Evolutionary conservation across 2,329 filamentous ascomycete species (phyloP).

Genomic region (Huntiella moniliformis): DNA sequence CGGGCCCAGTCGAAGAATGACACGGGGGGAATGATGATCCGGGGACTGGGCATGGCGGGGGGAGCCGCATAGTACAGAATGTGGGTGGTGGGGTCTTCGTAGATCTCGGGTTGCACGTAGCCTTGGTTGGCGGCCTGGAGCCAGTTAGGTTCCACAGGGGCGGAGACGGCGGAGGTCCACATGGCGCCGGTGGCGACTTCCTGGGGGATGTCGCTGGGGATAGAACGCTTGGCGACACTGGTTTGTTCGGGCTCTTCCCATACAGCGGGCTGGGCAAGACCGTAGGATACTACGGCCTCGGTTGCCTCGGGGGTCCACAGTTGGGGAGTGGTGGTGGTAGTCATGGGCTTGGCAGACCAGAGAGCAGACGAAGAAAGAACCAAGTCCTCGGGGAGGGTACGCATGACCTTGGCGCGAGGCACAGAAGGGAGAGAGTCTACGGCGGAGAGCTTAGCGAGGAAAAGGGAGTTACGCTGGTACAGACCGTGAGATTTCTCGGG

Average conservation of each 20-base stretch:
- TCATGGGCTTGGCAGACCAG: slow-evolving; percentile 5
- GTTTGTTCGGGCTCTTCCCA: too few species aligned
- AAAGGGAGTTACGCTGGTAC: slow-evolving; percentile 7
- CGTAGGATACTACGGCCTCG: not conserved
- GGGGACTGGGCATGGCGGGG: not conserved
- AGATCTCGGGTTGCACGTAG: not conserved
- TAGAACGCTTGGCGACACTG: too few species aligned
- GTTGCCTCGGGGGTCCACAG: not conserved
- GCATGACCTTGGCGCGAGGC: slow-evolving; percentile 3
- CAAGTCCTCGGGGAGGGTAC: slow-evolving; percentile 1
- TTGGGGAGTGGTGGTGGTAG: slow-evolving; percentile 1
- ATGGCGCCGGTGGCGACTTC: too few species aligned
- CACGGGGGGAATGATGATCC: slow-evolving; percentile 10
- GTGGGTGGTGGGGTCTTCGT: not conserved
- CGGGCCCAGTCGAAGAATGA: slow-evolving; percentile 20
- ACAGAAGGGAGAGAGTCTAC: not conserved
- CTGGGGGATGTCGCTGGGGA: too few species aligned
- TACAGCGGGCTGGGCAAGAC: slow-evolving; percentile 17
- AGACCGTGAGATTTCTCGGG: not conserved
- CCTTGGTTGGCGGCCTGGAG: too few species aligned
- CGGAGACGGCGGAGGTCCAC: too few species aligned
- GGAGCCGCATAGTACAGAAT: not conserved
- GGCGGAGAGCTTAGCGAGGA: slow-evolving; percentile 7
- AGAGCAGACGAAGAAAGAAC: slow-evolving; percentile 4
- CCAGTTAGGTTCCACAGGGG: too few species aligned